Evolutionary conservation across 257 asterid species (phyloP).

Genomic region (Vinca minor): DNA sequence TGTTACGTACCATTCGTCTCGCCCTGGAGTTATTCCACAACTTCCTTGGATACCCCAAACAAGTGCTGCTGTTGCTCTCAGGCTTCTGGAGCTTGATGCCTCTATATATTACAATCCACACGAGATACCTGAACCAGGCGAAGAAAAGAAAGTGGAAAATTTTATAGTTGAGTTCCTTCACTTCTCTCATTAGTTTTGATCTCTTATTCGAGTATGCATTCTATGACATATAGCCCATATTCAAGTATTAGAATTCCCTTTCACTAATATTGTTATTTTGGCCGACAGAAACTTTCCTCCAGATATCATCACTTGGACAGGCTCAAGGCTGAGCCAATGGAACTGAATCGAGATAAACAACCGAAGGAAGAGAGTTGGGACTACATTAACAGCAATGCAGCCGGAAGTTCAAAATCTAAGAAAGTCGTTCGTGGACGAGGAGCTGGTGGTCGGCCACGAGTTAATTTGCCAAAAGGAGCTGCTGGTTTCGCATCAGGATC

Average conservation of each 20-base stretch:
- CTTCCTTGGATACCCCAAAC: constrained; percentile 97
- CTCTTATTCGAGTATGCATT: neutral
- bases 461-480: constrained; percentile 43
- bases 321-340: constrained; percentile 45
- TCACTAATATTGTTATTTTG: constrained; percentile 1
- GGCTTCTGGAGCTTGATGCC: constrained; percentile 82
- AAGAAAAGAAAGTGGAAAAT: constrained; percentile 44
- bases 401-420: constrained; percentile 46
- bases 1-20: constrained; percentile 27
- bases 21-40: constrained; percentile 34
- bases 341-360: constrained; percentile 34
- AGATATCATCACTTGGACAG: constrained; percentile 34
- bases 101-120: constrained; percentile 51
- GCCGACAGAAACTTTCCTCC: constrained; percentile 42
- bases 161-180: constrained; percentile 59
- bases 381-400: constrained; percentile 27
- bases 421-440: constrained; percentile 48
- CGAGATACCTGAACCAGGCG: constrained; percentile 45
- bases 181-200: constrained; percentile 1
- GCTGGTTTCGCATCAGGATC: constrained; percentile 27
- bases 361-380: constrained; percentile 47
- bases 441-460: constrained; percentile 64
- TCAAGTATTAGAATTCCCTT: neutral
- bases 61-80: constrained; percentile 74
- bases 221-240: neutral